phyloP scores from a whole-genome alignment of 176 grass and related monocot species.

The Oryza meyeriana region DNA sequence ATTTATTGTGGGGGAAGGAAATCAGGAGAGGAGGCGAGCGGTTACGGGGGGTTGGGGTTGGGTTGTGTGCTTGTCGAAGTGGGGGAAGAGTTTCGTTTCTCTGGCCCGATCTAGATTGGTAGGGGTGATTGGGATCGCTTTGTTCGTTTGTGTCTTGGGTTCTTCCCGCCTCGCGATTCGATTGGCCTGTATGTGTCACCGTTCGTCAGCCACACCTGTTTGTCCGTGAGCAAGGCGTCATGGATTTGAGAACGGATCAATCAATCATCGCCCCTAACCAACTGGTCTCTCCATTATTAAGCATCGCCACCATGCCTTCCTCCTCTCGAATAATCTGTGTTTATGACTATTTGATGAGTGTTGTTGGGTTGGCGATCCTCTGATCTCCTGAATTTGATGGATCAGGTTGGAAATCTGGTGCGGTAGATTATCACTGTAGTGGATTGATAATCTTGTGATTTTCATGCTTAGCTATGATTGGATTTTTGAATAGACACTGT shows the following conservation, averaged over 20 bases:
- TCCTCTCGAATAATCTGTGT: too few relatives aligned
- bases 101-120: background rate
- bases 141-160: background rate
- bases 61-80: too few relatives aligned
- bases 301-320: too few relatives aligned
- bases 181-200: background rate
- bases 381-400: background rate
- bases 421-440: too few relatives aligned
- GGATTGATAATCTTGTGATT: background rate
- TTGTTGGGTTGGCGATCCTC: too few relatives aligned
- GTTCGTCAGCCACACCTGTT: background rate
- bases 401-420: background rate
- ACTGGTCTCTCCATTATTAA: too few relatives aligned
- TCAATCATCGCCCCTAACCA: background rate
- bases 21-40: too few relatives aligned
- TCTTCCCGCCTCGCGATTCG: background rate
- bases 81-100: background rate
- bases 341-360: too few relatives aligned
- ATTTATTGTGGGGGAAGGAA: too few relatives aligned
- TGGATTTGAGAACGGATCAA: background rate
- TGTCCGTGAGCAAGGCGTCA: background rate
- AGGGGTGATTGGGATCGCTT: background rate
- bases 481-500: background rate
- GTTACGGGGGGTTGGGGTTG: background rate
- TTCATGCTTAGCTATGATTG: background rate